phyloP scores from a whole-genome alignment of 2,329 filamentous ascomycete species.

The Talaromyces islandicus region DNA sequence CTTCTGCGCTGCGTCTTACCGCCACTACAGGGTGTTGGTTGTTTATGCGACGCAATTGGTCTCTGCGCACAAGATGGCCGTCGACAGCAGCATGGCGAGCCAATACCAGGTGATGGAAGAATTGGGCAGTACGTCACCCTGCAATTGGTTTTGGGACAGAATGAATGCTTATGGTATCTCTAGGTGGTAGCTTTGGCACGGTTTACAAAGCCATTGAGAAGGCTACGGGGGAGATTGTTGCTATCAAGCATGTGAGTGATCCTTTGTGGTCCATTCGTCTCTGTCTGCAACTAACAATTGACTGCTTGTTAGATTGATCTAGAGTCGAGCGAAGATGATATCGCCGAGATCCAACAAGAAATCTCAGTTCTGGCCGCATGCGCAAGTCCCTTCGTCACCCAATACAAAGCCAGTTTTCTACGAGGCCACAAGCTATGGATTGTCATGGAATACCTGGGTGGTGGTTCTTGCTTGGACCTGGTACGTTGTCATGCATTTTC shows the following conservation, averaged over 20 bases:
- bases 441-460: slow-evolving; percentile 96
- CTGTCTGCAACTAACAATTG: neutral
- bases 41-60: slow-evolving; percentile 1
- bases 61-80: slow-evolving; percentile 29
- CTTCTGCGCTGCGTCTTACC: slow-evolving; percentile 2
- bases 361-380: slow-evolving; percentile 94
- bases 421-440: slow-evolving; percentile 97
- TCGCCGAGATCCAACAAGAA: slow-evolving; percentile 95
- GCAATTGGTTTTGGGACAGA: neutral
- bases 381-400: slow-evolving; percentile 86
- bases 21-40: neutral
- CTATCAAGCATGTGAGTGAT: slow-evolving; percentile 82
- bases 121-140: slow-evolving; percentile 63
- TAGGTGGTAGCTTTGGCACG: slow-evolving; percentile 90
- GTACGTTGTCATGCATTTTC: slow-evolving; percentile 43
- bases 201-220: slow-evolving; percentile 96
- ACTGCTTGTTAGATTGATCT: slow-evolving; percentile 73
- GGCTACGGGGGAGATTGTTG: slow-evolving; percentile 83
- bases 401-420: slow-evolving; percentile 96
- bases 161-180: neutral
- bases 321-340: slow-evolving; percentile 97
- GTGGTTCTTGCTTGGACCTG: slow-evolving; percentile 89
- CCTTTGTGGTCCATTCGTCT: neutral
- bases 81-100: slow-evolving; percentile 57
- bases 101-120: slow-evolving; percentile 95